A percentile compares a stretch with the other conserved stretches of the same genome.
Evolutionary conservation across 139 green algal species (phyloP).

Genomic region (Spirogloea muscicola): DNA sequence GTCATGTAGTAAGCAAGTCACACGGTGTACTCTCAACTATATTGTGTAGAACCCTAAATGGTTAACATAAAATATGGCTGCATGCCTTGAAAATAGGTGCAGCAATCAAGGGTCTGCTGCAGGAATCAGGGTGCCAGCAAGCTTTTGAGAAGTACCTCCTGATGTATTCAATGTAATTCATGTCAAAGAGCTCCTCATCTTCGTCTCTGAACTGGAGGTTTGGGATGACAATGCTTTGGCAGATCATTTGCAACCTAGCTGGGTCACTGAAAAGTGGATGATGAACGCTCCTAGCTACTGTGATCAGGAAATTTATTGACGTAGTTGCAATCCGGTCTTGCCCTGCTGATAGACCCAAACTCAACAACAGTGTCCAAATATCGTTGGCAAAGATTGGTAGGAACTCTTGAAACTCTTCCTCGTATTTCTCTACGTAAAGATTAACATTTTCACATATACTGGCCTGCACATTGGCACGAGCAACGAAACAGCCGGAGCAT

Average conservation of each 20-base stretch:
- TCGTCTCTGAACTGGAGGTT: constrained; percentile 58
- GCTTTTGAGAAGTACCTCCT: constrained; percentile 13
- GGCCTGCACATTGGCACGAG: constrained; percentile 60
- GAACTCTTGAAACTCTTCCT: constrained; percentile 93
- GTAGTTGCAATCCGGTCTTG: constrained; percentile 88
- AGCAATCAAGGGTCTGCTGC: neutral
- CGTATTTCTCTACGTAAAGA: constrained; percentile 87
- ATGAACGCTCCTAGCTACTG: constrained; percentile 78
- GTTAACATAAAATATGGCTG: neutral
- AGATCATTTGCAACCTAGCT: constrained; percentile 56
- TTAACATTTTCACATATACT: constrained; percentile 64
- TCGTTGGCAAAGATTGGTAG: constrained; percentile 63
- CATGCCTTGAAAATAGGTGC: neutral
- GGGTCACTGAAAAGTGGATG: constrained; percentile 71
- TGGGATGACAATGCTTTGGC: constrained; percentile 44
- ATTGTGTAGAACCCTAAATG: neutral
- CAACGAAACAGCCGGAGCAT: neutral
- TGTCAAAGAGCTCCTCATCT: constrained; percentile 89
- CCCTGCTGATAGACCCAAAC: constrained; percentile 50
- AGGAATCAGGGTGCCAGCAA: neutral
- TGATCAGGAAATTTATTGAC: constrained; percentile 90
- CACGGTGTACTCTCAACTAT: neutral
- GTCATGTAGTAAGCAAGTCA: neutral
- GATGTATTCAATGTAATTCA: constrained; percentile 95
- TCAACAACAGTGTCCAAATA: constrained; percentile 85